Evolutionary conservation across 2,329 filamentous ascomycete genomes (phyloP), one percentile per base, ranked within the genome.

Genomic region (Botrytis hyacinthi): DNA sequence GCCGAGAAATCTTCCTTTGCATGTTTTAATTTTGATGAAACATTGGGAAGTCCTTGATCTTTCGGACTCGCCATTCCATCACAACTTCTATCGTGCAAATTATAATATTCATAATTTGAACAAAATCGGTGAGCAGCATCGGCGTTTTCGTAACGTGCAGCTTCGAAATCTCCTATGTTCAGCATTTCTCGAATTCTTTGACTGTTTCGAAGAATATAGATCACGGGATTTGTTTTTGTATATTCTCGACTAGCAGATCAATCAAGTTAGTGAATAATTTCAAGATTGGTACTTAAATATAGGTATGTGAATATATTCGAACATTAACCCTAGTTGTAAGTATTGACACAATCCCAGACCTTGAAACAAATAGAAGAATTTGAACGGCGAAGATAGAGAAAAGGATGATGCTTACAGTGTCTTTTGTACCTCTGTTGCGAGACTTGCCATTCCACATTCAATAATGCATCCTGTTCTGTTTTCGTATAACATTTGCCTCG

Each of bases 81-180:
- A 57, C 80, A 80, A 61, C 78, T 80, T 44, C 78, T 80, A 75
- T 86, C 85, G 75, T 86, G 83, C 14, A 85, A 76, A 73, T 86
- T 86, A 76, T 84, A 86, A 80, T 93, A 95, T 79, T 94, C 92
- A 75, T 92, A 87, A 77, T 93, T 94, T 18, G 85, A 86, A 77
- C 85, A 86, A 40, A 80, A 83, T 16, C 84, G 80, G 75, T 86
- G 85, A 35, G 83, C 80, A 1, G 83, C 78, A 76, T 86, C 85
- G 22, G 84, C 84, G 26, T 82, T 81, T 54, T 83, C 82, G 8
- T 86, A 79, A 22, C 84, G 79, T 35, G 82, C 80, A 16, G 83
- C 81, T 10, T 84, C 82, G 35, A 83, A 81, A 22, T 84, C 83
- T 60, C 83, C 83, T 20, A 86, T 76, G 3, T 83, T 83, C 12